Conservation (phyloP, 176 grass and related monocot genomes). For the Oryza brachyantha region DNA sequence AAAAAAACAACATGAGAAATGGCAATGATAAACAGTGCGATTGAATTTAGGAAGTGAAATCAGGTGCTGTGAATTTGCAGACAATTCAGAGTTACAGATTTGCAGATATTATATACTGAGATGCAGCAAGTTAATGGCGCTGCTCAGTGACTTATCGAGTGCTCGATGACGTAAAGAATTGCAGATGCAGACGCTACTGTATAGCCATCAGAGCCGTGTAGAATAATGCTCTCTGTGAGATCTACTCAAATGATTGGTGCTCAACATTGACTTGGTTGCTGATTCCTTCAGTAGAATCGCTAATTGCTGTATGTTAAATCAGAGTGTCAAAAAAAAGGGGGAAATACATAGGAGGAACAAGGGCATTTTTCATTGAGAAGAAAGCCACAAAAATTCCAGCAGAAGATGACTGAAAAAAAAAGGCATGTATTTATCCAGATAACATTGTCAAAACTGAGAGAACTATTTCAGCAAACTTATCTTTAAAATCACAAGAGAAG, state of each 20-base stretch:
- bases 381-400: background rate
- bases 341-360: background rate
- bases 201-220: background rate
- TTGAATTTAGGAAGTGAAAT: background rate
- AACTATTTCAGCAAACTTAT: background rate
- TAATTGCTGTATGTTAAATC: slow-evolving; percentile 22
- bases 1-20: no score
- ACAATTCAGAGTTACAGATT: background rate
- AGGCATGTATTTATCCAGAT: background rate
- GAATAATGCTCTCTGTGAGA: background rate
- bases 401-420: background rate
- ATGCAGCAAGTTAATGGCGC: background rate
- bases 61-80: background rate
- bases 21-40: background rate
- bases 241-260: background rate
- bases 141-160: background rate
- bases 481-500: background rate
- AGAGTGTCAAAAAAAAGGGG: background rate
- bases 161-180: background rate
- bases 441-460: background rate
- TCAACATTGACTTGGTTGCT: background rate
- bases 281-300: slow-evolving; percentile 1
- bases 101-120: background rate
- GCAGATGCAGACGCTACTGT: background rate
- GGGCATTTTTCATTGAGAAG: background rate